These are phyloP conservation scores for Penicillium malachiteum DNA, from an alignment of 495 filamentous ascomycete species.

Conservation along the genomic window DNA sequence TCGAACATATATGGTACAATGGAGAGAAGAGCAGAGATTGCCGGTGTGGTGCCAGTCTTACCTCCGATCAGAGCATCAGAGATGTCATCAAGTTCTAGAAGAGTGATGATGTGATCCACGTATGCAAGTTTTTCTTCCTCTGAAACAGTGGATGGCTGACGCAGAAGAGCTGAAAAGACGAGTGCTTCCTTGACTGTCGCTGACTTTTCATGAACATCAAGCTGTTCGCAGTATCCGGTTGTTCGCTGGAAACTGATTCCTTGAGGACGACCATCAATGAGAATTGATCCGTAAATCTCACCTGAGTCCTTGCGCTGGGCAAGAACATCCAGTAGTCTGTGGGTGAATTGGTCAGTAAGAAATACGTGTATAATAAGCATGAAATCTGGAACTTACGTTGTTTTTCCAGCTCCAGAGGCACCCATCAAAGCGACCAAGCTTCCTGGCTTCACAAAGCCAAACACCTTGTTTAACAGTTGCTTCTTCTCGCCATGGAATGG, in stretches of 20 bases:
- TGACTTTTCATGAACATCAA: slow-evolving; percentile 69
- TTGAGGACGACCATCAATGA: slow-evolving; percentile 48
- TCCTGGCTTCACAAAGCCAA: slow-evolving; percentile 77
- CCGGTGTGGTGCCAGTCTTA: slow-evolving; percentile 1
- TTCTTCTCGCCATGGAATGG: slow-evolving; percentile 52
- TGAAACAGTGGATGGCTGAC: slow-evolving; percentile 37
- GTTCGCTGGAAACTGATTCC: slow-evolving; percentile 56
- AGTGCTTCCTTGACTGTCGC: slow-evolving; percentile 49
- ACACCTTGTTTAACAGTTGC: slow-evolving; percentile 69
- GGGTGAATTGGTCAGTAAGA: slow-evolving; percentile 59
- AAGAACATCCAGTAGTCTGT: slow-evolving; percentile 51
- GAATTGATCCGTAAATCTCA: slow-evolving; percentile 45
- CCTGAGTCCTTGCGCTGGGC: slow-evolving; percentile 51
- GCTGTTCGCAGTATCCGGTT: slow-evolving; percentile 78
- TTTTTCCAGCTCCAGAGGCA: slow-evolving; percentile 82
- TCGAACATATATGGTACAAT: neutral
- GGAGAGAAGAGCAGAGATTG: neutral
- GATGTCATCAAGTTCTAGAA: slow-evolving; percentile 47
- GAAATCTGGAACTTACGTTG: slow-evolving; percentile 64
- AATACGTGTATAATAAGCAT: neutral
- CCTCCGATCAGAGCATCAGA: slow-evolving; percentile 66
- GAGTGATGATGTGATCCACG: slow-evolving; percentile 50
- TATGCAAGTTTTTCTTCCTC: slow-evolving; percentile 48
- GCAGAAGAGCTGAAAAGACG: slow-evolving; percentile 48
- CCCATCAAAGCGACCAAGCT: slow-evolving; percentile 81